Evolutionary conservation across 768 basidiomycete genomes (phyloP).

Genomic region (Strobilomyces confusus): DNA sequence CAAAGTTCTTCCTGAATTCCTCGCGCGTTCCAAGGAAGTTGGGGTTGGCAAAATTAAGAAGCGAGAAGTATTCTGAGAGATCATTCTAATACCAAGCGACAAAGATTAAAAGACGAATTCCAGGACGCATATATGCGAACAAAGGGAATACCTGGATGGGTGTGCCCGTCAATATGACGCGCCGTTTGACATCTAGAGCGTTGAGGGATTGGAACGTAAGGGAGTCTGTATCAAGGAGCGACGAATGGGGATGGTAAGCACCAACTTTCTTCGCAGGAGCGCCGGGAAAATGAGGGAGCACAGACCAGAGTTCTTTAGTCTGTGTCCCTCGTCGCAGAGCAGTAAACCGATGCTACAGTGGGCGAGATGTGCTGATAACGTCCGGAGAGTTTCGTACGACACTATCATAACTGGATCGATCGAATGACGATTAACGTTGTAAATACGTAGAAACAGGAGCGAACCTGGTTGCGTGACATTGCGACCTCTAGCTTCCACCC

Average conservation of each 20-base stretch:
- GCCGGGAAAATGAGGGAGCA: constrained; percentile 5
- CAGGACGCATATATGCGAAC: constrained; percentile 5
- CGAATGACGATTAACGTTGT: neutral
- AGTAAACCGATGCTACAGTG: constrained; percentile 83
- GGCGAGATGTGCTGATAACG: constrained; percentile 69
- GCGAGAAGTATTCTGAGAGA: constrained; percentile 89
- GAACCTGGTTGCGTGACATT: constrained; percentile 89
- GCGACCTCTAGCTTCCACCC: constrained; percentile 86
- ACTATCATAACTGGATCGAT: constrained; percentile 86
- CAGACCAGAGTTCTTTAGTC: constrained; percentile 91
- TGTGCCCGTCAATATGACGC: constrained; percentile 92
- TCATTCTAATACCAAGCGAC: constrained; percentile 60
- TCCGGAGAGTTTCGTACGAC: constrained; percentile 93
- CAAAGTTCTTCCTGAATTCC: constrained; percentile 94
- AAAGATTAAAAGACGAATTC: neutral
- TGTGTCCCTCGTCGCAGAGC: constrained; percentile 96
- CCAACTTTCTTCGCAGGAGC: neutral
- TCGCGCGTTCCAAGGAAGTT: constrained; percentile 83
- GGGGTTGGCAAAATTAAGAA: constrained; percentile 91
- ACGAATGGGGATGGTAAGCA: neutral
- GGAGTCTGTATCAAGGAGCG: constrained; percentile 52
- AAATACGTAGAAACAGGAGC: constrained; percentile 9
- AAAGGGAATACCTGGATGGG: constrained; percentile 67
- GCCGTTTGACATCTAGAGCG: constrained; percentile 77
- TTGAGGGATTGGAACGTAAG: constrained; percentile 84